Base-by-base conservation (phyloP, 768 basidiomycete genomes). In the Saitozyma sp. region DNA sequence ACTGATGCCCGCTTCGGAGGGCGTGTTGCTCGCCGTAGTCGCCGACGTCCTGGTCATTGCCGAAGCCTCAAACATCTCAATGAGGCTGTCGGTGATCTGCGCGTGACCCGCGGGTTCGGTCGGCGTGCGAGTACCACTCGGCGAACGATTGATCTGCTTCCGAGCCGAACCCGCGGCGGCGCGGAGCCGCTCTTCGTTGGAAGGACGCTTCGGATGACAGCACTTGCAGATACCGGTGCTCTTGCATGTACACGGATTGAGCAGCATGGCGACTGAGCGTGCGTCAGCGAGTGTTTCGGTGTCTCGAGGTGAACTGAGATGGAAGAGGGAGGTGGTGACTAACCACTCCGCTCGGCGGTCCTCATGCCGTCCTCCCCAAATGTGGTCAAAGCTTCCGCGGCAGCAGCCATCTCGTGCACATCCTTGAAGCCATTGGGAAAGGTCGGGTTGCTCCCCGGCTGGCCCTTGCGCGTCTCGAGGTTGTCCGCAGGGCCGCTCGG, bases 171-270 rank as follows among this genome's bases (percentile, higher is more conserved):
- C 29, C 29, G 29, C 29, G 29, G 29, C 29, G 29, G 29, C 29
- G 29, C 29, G 29, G 29, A 29, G 29, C 29, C 29, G 29, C 29
- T 29, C 8, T 49, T 56, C 51, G n/a, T 38, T 17, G 3, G 50
- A 38, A 13, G 66, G 45, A 7, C 61, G 56, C 51, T 73, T 72
- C 39, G 71, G 71, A 46, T 64, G 67, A 59, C 79, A 81, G 66
- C 80, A 81, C 58, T 63, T 70, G 65, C 80, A 81, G 10, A 67
- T 70, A 2, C 80, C 79, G 14, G 70, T 73, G 3, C 63, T 66
- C 8, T 68, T 67, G 57, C 80, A 81, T 37, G 71, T 65, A 61
- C 80, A 81, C 0, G 80, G 73, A 58, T 80, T 81, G 16, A 81
- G 62, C 0, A 81, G 66, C 11, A 60, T 51, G 13, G 13, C 3